Evolutionary conservation across 208 protist genomes (phyloP), one percentile per base, ranked within the genome.

Genomic region (Leishmania turanica): DNA sequence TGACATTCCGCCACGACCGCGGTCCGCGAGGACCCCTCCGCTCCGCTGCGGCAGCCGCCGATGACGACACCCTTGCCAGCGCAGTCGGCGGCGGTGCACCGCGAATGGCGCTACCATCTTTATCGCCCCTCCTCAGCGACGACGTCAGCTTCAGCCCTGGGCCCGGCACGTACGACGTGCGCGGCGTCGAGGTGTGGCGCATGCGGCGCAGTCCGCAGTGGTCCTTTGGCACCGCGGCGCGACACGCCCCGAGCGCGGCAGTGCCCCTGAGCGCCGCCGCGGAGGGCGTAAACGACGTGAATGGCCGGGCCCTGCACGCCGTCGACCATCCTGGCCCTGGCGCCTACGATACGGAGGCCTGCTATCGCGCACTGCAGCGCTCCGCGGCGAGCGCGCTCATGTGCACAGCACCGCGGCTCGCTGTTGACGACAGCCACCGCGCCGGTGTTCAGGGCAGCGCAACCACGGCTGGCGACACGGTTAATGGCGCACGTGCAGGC

Each of bases 101-200:
- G n/a, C 15, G n/a, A 8, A 53, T 4, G 5, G 11, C 47, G 7
- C 51, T 58, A 0, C 11, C 72, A 8, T 11, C 11, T 9, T 27
- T 53, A 31, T 15, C 72, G 31, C 51, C 24, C 15, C 53, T 47
- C 31, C 24, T 76, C 51, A 31, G 53, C 51, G 49, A 31, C 34
- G 72, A 76, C 51, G 34, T 24, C 49, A 5, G 51, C 7, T 40
- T 75, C 8, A 15, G 77, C 66, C 89, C 89, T 24, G 89, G 89
- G 4, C 89, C 89, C 5, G 89, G 85, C 24, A 83, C 80, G 54
- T 92, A 92, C 74, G 82, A 85, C 71, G 78, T 82, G 53, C 47
- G 21, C 42, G 2, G 40, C 62, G 65, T 65, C 17, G 77, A 78
- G 9, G 51, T 62, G 24, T 81, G 77, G 77, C 49, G 72, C 6